These are phyloP conservation scores for Fusarium xylarioides DNA, from an alignment of 2,329 filamentous ascomycete genomes.

Conservation along the genomic window DNA sequence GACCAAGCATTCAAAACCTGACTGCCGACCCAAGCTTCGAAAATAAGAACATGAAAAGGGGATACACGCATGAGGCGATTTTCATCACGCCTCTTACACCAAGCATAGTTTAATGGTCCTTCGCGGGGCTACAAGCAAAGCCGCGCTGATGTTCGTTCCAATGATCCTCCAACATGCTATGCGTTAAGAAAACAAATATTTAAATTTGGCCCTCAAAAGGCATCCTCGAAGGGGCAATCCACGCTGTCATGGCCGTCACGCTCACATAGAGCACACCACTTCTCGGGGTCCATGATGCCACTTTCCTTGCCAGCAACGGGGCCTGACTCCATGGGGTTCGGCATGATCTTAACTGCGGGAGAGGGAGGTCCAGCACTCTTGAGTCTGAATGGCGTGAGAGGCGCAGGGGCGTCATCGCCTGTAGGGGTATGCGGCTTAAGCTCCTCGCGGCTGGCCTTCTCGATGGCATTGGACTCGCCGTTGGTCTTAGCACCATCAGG, in stretches of 20 bases:
- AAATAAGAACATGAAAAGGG: conserved; percentile 28
- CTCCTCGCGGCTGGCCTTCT: conserved; percentile 49
- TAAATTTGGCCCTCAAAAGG: conserved; percentile 58
- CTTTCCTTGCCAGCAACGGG: conserved; percentile 82
- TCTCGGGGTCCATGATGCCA: conserved; percentile 80
- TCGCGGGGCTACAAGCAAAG: conserved; percentile 19
- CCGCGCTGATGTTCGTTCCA: conserved; percentile 29
- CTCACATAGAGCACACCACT: conserved; percentile 98
- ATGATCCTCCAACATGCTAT: conserved; percentile 12
- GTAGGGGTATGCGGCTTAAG: conserved; percentile 53
- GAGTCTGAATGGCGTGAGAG: conserved; percentile 62
- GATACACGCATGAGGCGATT: conserved; percentile 33
- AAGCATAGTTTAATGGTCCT: conserved; percentile 29
- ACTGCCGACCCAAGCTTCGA: conserved; percentile 22
- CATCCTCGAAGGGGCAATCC: conserved; percentile 91
- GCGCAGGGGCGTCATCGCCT: conserved; percentile 62
- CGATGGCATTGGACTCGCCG: conserved; percentile 45
- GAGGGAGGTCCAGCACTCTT: conserved; percentile 52
- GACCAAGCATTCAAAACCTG: conserved; percentile 33
- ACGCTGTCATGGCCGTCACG: conserved; percentile 96
- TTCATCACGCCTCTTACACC: conserved; percentile 43
- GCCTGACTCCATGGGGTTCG: conserved; percentile 71
- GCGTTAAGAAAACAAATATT: conserved; percentile 14
- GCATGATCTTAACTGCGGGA: conserved; percentile 59
- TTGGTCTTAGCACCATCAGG: conserved; percentile 51